Base-by-base conservation (phyloP, 306 rosid genomes). In the Medicago truncatula region DNA sequence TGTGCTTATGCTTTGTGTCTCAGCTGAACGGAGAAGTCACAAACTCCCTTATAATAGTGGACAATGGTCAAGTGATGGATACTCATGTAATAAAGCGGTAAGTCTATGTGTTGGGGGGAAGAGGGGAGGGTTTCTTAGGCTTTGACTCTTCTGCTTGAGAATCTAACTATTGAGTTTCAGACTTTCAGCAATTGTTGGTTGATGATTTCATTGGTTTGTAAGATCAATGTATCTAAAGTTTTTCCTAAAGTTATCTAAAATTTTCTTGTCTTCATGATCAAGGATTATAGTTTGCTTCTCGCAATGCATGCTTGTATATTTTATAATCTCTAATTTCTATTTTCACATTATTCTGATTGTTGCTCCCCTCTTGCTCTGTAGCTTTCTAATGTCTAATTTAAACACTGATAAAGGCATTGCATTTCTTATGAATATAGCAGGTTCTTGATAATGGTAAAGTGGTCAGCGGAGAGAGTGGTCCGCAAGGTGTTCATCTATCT, bases 401-500 rank as follows among this genome's bases (percentile, higher is more conserved):
- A 11, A 23, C 25, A 41, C 75, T 76, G 67, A 78, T 74, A 71
- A n/a, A 73, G 28, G 62, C 75, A 39, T 78, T 74, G 34, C 14
- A 8, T 79, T 79, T 80, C 79, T 44, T 82, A 68, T 81, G 80
- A 86, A 81, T 73, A 70, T 78, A 49, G 53, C 74, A 82, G 85
- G 89, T 70, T 76, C 70, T 9, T 76, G 81, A 71, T 81, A 82
- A 83, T 53, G 85, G 78, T 66, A 76, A 82, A 82, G 61, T 70
- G 75, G 73, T 82, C 58, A 78, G 57, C 50, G 53, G 64, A 56
- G 87, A 76, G 83, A 88, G 83, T 86, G 71, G 79, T 81, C 82
- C 75, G 78, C 87, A 52, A 31, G 97, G 96, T 92, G 88, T 73
- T 71, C 36, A 73, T 70, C 58, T 75, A 63, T 54, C 58, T 75